phyloP scores from a whole-genome alignment of 257 asterid genomes.

The Leonotis leonurus region DNA sequence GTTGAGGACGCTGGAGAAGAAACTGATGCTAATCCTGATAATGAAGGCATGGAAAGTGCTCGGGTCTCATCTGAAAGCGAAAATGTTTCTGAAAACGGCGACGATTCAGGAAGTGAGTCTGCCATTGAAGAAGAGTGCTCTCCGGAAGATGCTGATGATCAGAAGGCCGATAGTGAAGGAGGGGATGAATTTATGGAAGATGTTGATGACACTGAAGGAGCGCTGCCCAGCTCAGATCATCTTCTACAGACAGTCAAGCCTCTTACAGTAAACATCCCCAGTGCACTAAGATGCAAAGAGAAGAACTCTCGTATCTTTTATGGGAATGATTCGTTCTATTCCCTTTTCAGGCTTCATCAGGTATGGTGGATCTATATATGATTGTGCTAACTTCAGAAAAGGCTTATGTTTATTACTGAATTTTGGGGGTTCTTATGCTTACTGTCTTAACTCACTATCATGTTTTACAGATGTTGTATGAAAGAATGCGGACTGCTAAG shows the following conservation, averaged over 20 bases:
- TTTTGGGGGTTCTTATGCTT: constrained; percentile 11
- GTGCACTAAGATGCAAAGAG: constrained; percentile 34
- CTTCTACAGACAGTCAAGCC: constrained; percentile 56
- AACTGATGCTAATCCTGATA: constrained; percentile 45
- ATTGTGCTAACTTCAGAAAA: not conserved
- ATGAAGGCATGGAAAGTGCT: constrained; percentile 56
- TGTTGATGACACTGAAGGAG: constrained; percentile 48
- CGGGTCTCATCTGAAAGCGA: constrained; percentile 66
- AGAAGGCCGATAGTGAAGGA: constrained; percentile 74
- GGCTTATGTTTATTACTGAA: not conserved
- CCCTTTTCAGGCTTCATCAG: constrained; percentile 84
- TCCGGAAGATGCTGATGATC: constrained; percentile 53
- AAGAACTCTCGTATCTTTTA: constrained; percentile 46
- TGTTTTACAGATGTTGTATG: constrained; percentile 63
- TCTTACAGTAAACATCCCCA: constrained; percentile 37
- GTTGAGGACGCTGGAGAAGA: constrained; percentile 34
- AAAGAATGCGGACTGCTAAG: constrained; percentile 76
- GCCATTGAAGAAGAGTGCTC: constrained; percentile 69
- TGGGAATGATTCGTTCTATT: constrained; percentile 81
- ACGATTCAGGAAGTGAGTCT: constrained; percentile 66
- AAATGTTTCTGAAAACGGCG: constrained; percentile 63
- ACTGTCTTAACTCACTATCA: constrained; percentile 16
- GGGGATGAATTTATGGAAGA: constrained; percentile 56
- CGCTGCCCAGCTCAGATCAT: constrained; percentile 34
- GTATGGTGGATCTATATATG: constrained; percentile 34